These are phyloP conservation scores for Ichthyophthirius multifiliis DNA, from an alignment of 169 alveolate genomes.

Conservation along the genomic window DNA sequence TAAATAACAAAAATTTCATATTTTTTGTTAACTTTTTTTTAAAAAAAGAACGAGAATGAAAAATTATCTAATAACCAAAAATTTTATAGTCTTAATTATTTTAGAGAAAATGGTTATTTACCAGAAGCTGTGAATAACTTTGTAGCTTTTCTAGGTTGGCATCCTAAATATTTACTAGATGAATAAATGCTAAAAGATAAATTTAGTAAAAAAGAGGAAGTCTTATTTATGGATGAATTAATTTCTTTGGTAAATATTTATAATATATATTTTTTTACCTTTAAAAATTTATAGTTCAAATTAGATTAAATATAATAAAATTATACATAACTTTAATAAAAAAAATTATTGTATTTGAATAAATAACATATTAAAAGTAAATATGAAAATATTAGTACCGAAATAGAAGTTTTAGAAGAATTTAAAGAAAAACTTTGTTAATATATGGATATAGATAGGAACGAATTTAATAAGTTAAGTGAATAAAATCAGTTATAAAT, in stretches of 20 bases:
- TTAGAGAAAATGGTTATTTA: background rate
- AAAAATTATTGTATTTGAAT: constrained; percentile 39
- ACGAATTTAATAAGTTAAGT: too few relatives aligned
- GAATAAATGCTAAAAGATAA: background rate
- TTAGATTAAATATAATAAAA: constrained; percentile 37
- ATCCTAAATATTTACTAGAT: constrained; percentile 47
- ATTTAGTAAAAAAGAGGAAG: constrained; percentile 19
- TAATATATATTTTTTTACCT: background rate
- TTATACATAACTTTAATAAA: constrained; percentile 27
- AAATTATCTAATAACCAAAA: too few relatives aligned
- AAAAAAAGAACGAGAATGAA: too few relatives aligned
- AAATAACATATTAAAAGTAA: constrained; percentile 17
- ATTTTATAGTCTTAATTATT: constrained; percentile 32
- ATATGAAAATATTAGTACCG: constrained; percentile 10
- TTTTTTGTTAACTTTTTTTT: too few relatives aligned
- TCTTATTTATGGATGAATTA: constrained; percentile 38
- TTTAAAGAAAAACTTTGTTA: background rate
- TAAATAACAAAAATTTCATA: too few relatives aligned
- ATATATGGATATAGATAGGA: background rate
- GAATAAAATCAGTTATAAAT: too few relatives aligned
- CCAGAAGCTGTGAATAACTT: constrained; percentile 3
- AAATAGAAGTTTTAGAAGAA: constrained; percentile 5
- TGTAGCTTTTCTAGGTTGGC: constrained; percentile 9
- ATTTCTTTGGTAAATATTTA: constrained; percentile 15
- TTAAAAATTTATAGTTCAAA: background rate